Conservation (phyloP, 768 basidiomycete genomes). For the Mycena rosella region DNA sequence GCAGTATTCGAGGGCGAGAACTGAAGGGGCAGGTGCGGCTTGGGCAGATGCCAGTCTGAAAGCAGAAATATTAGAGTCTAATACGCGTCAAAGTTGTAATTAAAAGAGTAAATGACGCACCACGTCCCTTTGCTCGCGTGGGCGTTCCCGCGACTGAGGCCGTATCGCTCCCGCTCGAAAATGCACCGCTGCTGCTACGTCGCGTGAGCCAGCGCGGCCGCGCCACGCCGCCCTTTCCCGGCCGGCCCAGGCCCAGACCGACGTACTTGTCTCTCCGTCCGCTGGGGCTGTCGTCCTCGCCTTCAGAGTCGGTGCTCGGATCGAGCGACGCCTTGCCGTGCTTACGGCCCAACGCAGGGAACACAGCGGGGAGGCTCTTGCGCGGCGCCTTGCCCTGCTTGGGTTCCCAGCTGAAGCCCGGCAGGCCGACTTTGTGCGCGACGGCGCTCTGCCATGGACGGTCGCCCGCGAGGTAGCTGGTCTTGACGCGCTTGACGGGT, state of each 20-base stretch:
- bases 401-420: slow-evolving; percentile 54
- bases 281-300: slow-evolving; percentile 77
- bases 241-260: slow-evolving; percentile 74
- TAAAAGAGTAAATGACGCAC: slow-evolving; percentile 47
- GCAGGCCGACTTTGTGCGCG: slow-evolving; percentile 71
- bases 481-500: slow-evolving; percentile 83
- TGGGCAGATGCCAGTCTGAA: slow-evolving; percentile 70
- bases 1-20: slow-evolving; percentile 61
- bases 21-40: slow-evolving; percentile 58
- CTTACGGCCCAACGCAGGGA: slow-evolving; percentile 58
- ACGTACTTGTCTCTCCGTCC: slow-evolving; percentile 66
- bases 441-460: slow-evolving; percentile 89
- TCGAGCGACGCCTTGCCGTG: slow-evolving; percentile 47
- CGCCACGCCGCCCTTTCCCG: slow-evolving; percentile 47
- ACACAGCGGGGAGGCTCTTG: slow-evolving; percentile 83
- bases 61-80: slow-evolving; percentile 23
- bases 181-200: slow-evolving; percentile 84
- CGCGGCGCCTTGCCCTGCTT: slow-evolving; percentile 66
- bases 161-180: slow-evolving; percentile 81
- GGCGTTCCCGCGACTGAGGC: slow-evolving; percentile 71
- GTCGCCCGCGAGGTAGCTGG: slow-evolving; percentile 65
- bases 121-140: slow-evolving; percentile 66
- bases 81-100: slow-evolving; percentile 16
- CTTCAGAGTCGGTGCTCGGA: slow-evolving; percentile 70
- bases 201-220: slow-evolving; percentile 76